Evolutionary conservation across 1,284 basidiomycete species (phyloP).

Genomic region (Nidula niveotomentosa): DNA sequence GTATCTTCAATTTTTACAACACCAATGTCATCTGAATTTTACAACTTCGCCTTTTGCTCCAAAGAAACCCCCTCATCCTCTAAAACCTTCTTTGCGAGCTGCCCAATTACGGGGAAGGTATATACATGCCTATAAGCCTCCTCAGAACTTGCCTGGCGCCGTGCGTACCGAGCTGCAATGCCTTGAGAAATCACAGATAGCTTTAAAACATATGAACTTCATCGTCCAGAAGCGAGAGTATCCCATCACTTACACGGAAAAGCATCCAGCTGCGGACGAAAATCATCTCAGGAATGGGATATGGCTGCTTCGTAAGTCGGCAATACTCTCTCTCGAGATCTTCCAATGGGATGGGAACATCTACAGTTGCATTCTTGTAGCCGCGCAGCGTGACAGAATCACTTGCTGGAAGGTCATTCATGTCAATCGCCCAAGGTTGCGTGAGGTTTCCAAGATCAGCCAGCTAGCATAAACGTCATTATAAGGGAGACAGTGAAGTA

Average conservation of each 20-base stretch:
- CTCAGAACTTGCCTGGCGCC: slow-evolving; percentile 87
- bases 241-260: slow-evolving; percentile 63
- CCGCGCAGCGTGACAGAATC: slow-evolving; percentile 34
- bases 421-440: slow-evolving; percentile 78
- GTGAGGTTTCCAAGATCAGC: slow-evolving; percentile 93
- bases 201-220: slow-evolving; percentile 33
- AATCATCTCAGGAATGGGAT: slow-evolving; percentile 74
- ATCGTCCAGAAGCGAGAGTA: background rate
- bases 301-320: slow-evolving; percentile 53
- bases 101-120: slow-evolving; percentile 66
- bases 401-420: slow-evolving; percentile 31
- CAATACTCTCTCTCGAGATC: slow-evolving; percentile 81
- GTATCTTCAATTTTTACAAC: background rate
- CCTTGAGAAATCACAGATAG: slow-evolving; percentile 89
- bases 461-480: slow-evolving; percentile 46
- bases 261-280: slow-evolving; percentile 88
- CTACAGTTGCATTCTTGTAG: slow-evolving; percentile 61
- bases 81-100: slow-evolving; percentile 58
- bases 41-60: slow-evolving; percentile 34
- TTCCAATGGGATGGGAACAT: slow-evolving; percentile 68
- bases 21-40: slow-evolving; percentile 2
- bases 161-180: slow-evolving; percentile 86
- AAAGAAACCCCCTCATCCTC: slow-evolving; percentile 48
- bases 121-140: slow-evolving; percentile 55
- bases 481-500: background rate